Evolutionary conservation across 805 yeast species (phyloP), one percentile per base, ranked within the genome.

Genomic region (Ogataea ramenticola): DNA sequence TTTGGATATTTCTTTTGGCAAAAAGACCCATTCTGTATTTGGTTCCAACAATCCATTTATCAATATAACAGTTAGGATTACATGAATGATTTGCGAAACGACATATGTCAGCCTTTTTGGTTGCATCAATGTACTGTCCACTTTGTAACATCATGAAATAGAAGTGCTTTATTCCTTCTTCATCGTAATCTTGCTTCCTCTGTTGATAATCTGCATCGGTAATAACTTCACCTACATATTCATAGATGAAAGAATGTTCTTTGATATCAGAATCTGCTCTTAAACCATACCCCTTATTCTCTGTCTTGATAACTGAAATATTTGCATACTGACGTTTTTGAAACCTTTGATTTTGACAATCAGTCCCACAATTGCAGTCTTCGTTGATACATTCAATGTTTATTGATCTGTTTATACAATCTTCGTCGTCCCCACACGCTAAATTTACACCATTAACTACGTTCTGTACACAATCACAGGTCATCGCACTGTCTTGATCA

Each of bases 61-160:
- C 96, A 36, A 91, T 96, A 55, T 77, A 87, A 20, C 96, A 91
- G 62, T 93, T 93, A 12, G 99, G 99, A 55, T 78, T 81, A 63
- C 99, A 91, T 19, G 96, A 87, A 65, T 91, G 99, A 64, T 91
- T 91, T 59, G 93, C 85, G 66, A 90, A 93, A 45, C 99, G 72
- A 2, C 96, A 96, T 44, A 91, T 64, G 17, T 88, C 79, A 8
- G 98, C 99, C 65, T 78, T 84, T 40, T 74, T 74, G 1, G 98
- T 91, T 40, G 99, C 99, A 64, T 91, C 99, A 46, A 91, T 87
- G 58, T 89, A 93, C 58, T 91, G 91, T 47, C 88, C 89, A 60
- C 82, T 86, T 54, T 88, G 93, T 46, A 90, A 73, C 96, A 87
- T 87, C 97, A 90, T 90, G 63, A 90, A 90, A 65, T 90, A 90